Conservation (phyloP, 805 yeast species). For the Suhomyces pyralidae region DNA sequence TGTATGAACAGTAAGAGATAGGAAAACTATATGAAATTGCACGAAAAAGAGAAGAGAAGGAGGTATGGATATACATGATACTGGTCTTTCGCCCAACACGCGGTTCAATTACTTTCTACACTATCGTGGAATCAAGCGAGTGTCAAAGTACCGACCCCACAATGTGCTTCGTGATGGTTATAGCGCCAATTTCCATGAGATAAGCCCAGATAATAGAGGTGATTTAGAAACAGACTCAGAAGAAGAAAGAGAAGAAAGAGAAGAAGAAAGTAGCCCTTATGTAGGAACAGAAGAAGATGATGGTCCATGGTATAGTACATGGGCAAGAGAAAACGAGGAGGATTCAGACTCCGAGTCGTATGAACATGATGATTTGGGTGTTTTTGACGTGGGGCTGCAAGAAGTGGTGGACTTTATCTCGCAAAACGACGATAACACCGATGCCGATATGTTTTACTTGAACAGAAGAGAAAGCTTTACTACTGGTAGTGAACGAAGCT, state of each 20-base stretch:
- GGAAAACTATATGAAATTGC: neutral
- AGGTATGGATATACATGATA: neutral
- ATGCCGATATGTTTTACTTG: conserved; percentile 10
- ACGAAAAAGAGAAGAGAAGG: neutral
- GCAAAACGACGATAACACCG: conserved; percentile 2
- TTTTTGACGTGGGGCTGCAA: neutral
- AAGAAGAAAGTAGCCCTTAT: neutral
- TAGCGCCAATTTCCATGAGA: neutral
- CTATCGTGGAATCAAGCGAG: conserved; percentile 6
- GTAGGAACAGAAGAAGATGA: neutral
- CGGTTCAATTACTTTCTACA: conserved; percentile 1
- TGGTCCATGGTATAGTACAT: neutral
- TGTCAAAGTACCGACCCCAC: neutral
- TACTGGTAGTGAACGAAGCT: neutral
- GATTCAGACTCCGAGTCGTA: neutral
- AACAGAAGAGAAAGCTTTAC: conserved; percentile 7
- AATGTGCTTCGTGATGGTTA: neutral
- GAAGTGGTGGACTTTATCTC: neutral
- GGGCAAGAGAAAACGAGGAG: neutral
- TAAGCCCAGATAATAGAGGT: neutral
- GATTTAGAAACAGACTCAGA: neutral
- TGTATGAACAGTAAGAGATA: neutral
- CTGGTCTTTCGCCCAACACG: neutral
- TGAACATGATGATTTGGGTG: neutral
- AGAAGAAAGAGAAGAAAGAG: neutral